Evolutionary conservation across 2,329 filamentous ascomycete genomes (phyloP).

Genomic region (Furcasterigmium furcatum): DNA sequence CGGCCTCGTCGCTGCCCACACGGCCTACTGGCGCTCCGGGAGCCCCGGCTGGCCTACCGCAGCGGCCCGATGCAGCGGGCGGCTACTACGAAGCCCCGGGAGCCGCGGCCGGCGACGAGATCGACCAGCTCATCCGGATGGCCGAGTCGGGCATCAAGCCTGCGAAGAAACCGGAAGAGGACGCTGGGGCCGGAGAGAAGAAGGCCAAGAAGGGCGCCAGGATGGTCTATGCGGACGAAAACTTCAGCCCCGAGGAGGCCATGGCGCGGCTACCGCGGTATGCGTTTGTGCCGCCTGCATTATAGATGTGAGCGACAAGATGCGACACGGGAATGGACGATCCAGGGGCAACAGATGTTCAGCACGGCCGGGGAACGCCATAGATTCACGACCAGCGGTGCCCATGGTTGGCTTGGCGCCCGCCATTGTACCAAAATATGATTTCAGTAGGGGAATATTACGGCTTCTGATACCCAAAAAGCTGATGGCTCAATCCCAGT

Average conservation of each 20-base stretch:
- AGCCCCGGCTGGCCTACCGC: conserved; percentile 37
- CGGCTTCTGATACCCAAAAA: no score
- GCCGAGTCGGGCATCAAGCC: conserved; percentile 59
- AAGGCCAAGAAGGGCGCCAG: conserved; percentile 63
- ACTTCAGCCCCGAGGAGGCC: conserved; percentile 82
- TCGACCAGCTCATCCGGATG: conserved; percentile 63
- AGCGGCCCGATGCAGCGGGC: conserved; percentile 35
- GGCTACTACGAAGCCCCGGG: conserved; percentile 24
- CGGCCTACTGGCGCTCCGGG: conserved; percentile 36
- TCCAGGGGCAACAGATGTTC: no score
- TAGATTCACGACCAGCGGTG: no score
- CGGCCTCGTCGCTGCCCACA: conserved; percentile 39
- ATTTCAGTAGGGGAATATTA: no score
- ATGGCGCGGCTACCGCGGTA: conserved; percentile 79
- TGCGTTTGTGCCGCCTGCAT: conserved; percentile 50
- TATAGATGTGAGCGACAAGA: not conserved
- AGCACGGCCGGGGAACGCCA: no score
- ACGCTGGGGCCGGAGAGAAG: conserved; percentile 52
- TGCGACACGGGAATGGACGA: no score
- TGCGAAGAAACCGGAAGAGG: conserved; percentile 33
- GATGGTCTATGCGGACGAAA: conserved; percentile 80
- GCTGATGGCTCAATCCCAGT: no score
- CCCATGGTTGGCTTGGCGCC: no score
- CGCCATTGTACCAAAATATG: no score
- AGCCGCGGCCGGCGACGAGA: conserved; percentile 52